These are phyloP conservation scores for Teratosphaeria epicoccoides DNA, from an alignment of 2,329 filamentous ascomycete genomes.

Conservation along the genomic window DNA sequence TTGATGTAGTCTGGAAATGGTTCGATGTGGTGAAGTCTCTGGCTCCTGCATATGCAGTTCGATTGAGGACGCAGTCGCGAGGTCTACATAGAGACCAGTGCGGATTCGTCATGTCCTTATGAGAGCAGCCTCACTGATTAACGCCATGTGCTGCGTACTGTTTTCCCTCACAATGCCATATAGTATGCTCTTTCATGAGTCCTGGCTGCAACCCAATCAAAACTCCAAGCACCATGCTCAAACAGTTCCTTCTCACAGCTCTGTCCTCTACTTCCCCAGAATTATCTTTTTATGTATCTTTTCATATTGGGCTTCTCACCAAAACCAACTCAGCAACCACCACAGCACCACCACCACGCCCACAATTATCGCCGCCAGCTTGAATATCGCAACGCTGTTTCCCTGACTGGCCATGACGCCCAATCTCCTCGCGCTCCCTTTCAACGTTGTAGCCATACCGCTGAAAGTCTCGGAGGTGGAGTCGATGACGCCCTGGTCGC, in stretches of 20 bases:
- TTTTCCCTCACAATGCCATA: background rate
- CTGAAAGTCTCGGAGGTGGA: slow-evolving; percentile 85
- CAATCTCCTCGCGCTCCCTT: slow-evolving; percentile 70
- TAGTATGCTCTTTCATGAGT: too few species aligned
- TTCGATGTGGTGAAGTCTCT: too few species aligned
- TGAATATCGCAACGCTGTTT: slow-evolving; percentile 83
- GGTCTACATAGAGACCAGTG: too few species aligned
- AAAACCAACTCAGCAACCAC: slow-evolving; percentile 43
- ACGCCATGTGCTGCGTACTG: background rate
- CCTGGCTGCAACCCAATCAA: background rate
- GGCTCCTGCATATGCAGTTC: too few species aligned
- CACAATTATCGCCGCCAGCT: slow-evolving; percentile 74
- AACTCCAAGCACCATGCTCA: background rate
- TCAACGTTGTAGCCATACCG: slow-evolving; percentile 69
- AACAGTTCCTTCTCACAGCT: background rate
- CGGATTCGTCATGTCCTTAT: too few species aligned
- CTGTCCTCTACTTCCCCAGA: background rate
- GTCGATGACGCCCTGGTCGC: slow-evolving; percentile 79
- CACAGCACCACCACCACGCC: slow-evolving; percentile 64
- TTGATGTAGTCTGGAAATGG: too few species aligned
- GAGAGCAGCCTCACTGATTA: background rate
- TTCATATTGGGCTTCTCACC: slow-evolving; percentile 14
- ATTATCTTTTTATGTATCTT: background rate
- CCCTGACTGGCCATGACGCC: slow-evolving; percentile 84
- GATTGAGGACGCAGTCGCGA: too few species aligned